Evolutionary conservation across 192 early-diverging fungal species (phyloP).

Genomic region (Coemansia sp.): DNA sequence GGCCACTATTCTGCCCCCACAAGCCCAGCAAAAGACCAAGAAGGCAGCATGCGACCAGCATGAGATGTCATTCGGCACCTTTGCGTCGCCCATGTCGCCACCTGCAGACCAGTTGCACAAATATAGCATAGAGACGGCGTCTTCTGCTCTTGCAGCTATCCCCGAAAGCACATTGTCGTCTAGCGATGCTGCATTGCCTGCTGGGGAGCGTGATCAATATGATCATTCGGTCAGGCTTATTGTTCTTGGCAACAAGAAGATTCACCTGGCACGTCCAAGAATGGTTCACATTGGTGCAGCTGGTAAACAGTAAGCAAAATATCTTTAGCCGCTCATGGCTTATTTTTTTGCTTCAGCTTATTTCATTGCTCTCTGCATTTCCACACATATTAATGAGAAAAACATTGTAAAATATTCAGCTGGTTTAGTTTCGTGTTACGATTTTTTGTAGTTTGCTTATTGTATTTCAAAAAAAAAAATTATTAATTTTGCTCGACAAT

Average conservation of each 20-base stretch:
- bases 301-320: constrained; percentile 5
- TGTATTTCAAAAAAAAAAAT: too few relatives aligned
- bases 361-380: too few relatives aligned
- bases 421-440: too few relatives aligned
- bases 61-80: background rate
- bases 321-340: too few relatives aligned
- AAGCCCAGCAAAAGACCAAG: background rate
- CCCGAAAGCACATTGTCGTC: background rate
- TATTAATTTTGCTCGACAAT: too few relatives aligned
- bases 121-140: background rate
- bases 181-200: background rate
- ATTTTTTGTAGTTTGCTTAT: too few relatives aligned
- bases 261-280: constrained; percentile 43
- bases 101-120: background rate
- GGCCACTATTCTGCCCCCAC: constrained; percentile 3
- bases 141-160: constrained; percentile 7
- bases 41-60: constrained; percentile 4
- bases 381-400: too few relatives aligned
- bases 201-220: constrained; percentile 2
- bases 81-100: constrained; percentile 2
- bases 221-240: constrained; percentile 18
- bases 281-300: constrained; percentile 27
- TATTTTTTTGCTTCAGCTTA: background rate
- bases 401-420: too few relatives aligned
- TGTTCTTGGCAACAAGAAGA: constrained; percentile 44